Base-by-base conservation (phyloP, 2,329 filamentous ascomycete genomes). In the Clarireedia homoeocarpa region DNA sequence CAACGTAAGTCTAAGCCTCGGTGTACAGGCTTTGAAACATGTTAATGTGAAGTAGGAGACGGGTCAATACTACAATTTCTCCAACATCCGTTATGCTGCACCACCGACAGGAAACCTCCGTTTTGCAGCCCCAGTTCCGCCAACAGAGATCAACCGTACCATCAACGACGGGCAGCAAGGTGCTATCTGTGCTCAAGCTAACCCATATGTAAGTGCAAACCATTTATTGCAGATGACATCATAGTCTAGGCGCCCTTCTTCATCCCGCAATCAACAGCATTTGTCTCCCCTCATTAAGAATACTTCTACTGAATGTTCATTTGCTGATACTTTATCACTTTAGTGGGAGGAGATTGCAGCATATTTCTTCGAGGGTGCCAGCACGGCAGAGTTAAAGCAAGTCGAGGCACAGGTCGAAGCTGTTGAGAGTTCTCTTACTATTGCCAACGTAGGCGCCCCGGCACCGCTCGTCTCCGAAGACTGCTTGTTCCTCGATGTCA, bases 401-500 rank as follows among this genome's bases (percentile, higher is more conserved):
- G 36, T 54, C 44, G 38, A 42, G 40, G 40, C 23, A 40, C 15
- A 39, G 40, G 48, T 56, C 23, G 49, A 46, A 26, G 48, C 48
- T 17, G 48, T 34, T 9, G 30, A 38, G 36, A 30, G 47, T 6
- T 34, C 42, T 23, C 54, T 56, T 7, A 56, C 54, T 6, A 56
- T 56, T 47, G 46, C 54, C 17, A 47, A 42, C 15, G 46, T 52
- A n/a, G n/a, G 46, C 7, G 24, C 20, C 4, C 54, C 48, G 34
- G 54, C 17, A 14, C 48, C 54, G 2, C 15, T 51, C 12, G 48
- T 47, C 17, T 56, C 54, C 10, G 75, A 79, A 60, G 76, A 78
- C 57, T 79, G 77, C 57, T 65, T 74, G 10, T 77, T 76, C 58
- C 63, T 79, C 10, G 77, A 78, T 59, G 71, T 79, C 4, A 69